Evolutionary conservation across 768 basidiomycete species (phyloP).

Genomic region (Stropharia rugosoannulata): DNA sequence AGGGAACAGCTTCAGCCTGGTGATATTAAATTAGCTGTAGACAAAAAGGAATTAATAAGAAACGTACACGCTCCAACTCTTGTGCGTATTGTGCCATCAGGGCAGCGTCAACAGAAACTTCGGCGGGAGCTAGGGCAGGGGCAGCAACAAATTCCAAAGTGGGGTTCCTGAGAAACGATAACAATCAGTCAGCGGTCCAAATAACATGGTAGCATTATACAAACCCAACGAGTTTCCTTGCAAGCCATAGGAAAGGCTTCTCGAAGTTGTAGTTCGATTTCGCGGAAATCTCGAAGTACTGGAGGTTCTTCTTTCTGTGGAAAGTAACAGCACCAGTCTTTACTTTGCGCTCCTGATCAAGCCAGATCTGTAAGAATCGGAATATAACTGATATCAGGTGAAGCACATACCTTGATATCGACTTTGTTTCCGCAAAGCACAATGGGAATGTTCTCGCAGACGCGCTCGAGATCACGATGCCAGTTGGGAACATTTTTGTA

Average conservation of each 20-base stretch:
- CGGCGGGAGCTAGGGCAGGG: slow-evolving; percentile 92
- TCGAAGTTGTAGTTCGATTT: slow-evolving; percentile 99
- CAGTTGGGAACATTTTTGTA: slow-evolving; percentile 99
- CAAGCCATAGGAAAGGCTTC: slow-evolving; percentile 99
- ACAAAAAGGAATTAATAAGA: background rate
- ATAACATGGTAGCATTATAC: slow-evolving; percentile 26
- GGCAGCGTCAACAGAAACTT: slow-evolving; percentile 76
- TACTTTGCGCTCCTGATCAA: slow-evolving; percentile 92
- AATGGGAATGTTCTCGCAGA: slow-evolving; percentile 99
- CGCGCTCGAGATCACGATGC: slow-evolving; percentile 99
- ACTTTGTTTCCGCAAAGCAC: slow-evolving; percentile 99
- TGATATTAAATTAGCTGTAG: slow-evolving; percentile 8
- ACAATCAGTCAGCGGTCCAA: slow-evolving; percentile 1
- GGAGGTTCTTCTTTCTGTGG: slow-evolving; percentile 99
- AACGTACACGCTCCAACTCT: slow-evolving; percentile 69
- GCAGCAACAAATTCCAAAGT: slow-evolving; percentile 94
- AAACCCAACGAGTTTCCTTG: slow-evolving; percentile 95
- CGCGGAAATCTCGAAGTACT: slow-evolving; percentile 99
- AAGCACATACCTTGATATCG: slow-evolving; percentile 85
- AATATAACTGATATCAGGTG: slow-evolving; percentile 7
- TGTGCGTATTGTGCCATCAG: slow-evolving; percentile 79
- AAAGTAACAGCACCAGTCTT: slow-evolving; percentile 98
- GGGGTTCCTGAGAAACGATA: slow-evolving; percentile 57
- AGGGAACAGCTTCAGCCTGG: slow-evolving; percentile 87
- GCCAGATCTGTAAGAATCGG: slow-evolving; percentile 5